Percentiles rank a stretch among this genome's conserved stretches.
phyloP scores from a whole-genome alignment of 495 filamentous ascomycete genomes.

The Penicillium ucsense region DNA sequence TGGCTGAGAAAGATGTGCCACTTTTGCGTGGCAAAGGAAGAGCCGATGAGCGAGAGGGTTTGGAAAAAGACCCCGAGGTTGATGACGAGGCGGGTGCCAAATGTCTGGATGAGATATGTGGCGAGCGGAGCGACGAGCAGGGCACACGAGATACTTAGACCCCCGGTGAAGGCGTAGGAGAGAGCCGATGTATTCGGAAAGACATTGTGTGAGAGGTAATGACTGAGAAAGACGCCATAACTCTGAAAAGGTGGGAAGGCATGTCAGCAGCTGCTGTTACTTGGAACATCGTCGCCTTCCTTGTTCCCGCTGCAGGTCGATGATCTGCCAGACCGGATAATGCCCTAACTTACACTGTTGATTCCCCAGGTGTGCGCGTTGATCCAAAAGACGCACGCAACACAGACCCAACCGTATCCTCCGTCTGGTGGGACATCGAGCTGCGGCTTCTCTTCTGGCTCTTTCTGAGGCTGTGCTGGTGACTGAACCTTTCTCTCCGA shows the following conservation, averaged over 20 bases:
- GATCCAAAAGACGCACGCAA: slow-evolving; percentile 40
- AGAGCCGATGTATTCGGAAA: slow-evolving; percentile 50
- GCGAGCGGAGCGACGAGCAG: slow-evolving; percentile 57
- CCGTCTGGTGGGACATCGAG: slow-evolving; percentile 40
- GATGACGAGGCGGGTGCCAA: slow-evolving; percentile 47
- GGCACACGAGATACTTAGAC: slow-evolving; percentile 55
- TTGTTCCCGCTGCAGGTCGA: background rate
- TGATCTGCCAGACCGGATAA: slow-evolving; percentile 7
- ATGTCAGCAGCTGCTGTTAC: no score
- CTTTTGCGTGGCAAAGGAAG: slow-evolving; percentile 56
- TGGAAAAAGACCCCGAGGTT: slow-evolving; percentile 51
- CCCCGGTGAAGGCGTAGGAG: slow-evolving; percentile 65
- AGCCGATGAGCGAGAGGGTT: slow-evolving; percentile 50
- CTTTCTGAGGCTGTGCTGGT: slow-evolving; percentile 5
- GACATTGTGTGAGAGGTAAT: slow-evolving; percentile 52
- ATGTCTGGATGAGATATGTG: slow-evolving; percentile 45
- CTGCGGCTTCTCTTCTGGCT: slow-evolving; percentile 21
- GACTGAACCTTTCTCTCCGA: slow-evolving; percentile 1
- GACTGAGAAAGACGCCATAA: slow-evolving; percentile 63
- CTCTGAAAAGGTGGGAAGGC: slow-evolving; percentile 11
- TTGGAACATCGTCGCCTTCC: background rate
- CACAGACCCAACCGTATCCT: slow-evolving; percentile 48
- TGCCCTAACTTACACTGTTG: slow-evolving; percentile 32
- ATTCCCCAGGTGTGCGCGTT: slow-evolving; percentile 50
- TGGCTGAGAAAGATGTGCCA: slow-evolving; percentile 73